Evolutionary conservation across 2,329 filamentous ascomycete genomes (phyloP).

Genomic region (Sordariomycetes sp.): DNA sequence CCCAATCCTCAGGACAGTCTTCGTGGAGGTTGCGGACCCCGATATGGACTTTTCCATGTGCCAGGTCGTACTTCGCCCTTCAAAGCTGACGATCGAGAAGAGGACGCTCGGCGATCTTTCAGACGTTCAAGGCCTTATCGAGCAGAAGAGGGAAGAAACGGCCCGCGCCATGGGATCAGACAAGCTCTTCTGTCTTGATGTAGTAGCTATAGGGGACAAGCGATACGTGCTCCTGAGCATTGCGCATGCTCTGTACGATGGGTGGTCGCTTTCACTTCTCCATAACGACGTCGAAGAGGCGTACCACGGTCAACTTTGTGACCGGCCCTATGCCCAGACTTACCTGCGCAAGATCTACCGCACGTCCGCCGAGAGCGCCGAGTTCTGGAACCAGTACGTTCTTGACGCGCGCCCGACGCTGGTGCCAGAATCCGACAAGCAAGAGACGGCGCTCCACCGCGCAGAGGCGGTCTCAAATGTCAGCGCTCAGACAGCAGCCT

Average conservation of each 20-base stretch:
- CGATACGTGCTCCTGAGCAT: conserved; percentile 53
- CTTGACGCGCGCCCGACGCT: conserved; percentile 29
- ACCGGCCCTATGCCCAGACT: conserved; percentile 32
- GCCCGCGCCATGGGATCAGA: conserved; percentile 17
- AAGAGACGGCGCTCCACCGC: neutral
- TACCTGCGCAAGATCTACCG: conserved; percentile 25
- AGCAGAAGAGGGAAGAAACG: conserved; percentile 23
- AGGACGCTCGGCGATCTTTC: conserved; percentile 13
- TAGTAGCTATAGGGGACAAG: conserved; percentile 18
- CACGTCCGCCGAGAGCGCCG: conserved; percentile 7
- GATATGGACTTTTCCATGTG: conserved; percentile 34
- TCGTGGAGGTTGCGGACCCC: conserved; percentile 52
- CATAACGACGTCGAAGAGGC: conserved; percentile 57
- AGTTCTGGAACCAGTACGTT: conserved; percentile 64
- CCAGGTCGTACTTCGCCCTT: conserved; percentile 27
- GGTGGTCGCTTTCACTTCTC: conserved; percentile 65
- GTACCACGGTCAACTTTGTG: conserved; percentile 33
- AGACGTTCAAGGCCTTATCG: conserved; percentile 21
- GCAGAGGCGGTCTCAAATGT: neutral
- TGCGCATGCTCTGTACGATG: conserved; percentile 81
- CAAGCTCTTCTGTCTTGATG: conserved; percentile 34
- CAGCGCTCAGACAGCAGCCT: conserved; percentile 13
- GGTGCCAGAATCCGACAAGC: conserved; percentile 8
- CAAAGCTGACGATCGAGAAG: conserved; percentile 9
- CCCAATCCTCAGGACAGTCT: conserved; percentile 65